A percentile compares a stretch with the other conserved stretches of the same genome.
These are phyloP conservation scores for Leishmania tropica DNA, from an alignment of 208 protist species.

Conservation along the genomic window DNA sequence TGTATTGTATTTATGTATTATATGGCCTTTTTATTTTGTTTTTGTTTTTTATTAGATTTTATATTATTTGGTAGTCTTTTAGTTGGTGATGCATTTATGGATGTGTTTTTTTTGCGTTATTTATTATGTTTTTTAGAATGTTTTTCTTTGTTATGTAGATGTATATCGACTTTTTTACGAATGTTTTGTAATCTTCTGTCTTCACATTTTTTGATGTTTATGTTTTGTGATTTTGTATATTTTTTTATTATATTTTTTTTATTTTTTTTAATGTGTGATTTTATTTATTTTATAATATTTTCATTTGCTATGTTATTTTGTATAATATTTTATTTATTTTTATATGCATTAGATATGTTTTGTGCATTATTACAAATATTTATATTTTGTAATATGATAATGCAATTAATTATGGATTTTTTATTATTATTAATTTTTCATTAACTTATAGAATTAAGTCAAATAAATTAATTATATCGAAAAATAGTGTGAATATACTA, in stretches of 20 bases:
- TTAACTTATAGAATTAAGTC: constrained; percentile 78
- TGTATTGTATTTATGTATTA: constrained; percentile 84
- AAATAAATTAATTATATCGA: constrained; percentile 93
- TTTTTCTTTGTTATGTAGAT: constrained; percentile 85
- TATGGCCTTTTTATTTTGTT: constrained; percentile 80
- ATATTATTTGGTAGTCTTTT: constrained; percentile 78
- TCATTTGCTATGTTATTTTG: constrained; percentile 73
- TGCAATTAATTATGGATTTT: constrained; percentile 81
- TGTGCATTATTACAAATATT: constrained; percentile 76
- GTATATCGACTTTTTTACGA: constrained; percentile 74
- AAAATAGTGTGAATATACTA: constrained; percentile 78
- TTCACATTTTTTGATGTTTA: constrained; percentile 82
- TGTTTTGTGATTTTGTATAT: constrained; percentile 86
- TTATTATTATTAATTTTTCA: constrained; percentile 68
- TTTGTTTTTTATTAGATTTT: constrained; percentile 84
- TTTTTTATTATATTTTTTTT: constrained; percentile 79
- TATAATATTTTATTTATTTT: constrained; percentile 88
- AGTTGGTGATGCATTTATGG: constrained; percentile 77
- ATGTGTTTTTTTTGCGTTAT: constrained; percentile 81
- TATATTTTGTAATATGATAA: constrained; percentile 87
- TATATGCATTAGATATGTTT: constrained; percentile 81
- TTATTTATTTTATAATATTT: constrained; percentile 70
- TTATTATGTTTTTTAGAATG: constrained; percentile 79
- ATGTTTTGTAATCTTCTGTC: constrained; percentile 91
- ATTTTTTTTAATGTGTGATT: constrained; percentile 75